Evolutionary conservation across 225 moss, liverwort and hornwort species (phyloP), one percentile per base, ranked within the genome.

Genomic region (Sphagnum contortum): DNA sequence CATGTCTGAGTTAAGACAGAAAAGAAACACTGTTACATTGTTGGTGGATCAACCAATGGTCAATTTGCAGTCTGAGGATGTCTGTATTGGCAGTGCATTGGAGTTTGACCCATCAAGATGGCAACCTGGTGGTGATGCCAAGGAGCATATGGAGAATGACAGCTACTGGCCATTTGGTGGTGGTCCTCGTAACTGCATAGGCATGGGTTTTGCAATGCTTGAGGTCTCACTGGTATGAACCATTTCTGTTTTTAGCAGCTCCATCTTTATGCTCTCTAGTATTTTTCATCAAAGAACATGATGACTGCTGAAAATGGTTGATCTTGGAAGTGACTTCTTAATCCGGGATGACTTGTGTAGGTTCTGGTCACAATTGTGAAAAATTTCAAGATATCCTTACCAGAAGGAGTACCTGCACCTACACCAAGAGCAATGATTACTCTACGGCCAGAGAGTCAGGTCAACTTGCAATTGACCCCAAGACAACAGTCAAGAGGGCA

Each of bases 191-290:
- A 92, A 87, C 63, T 89, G 89, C 71, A 87, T 89, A 6, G 91
- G 88, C 72, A 89, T 82, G 87, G 89, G 87, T 60, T 91, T 89
- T 65, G 91, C 91, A 13, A 87, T 92, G 91, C 82, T 89, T 78
- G 89, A 91, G 74, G 84, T 75, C n/a, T 68, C 84, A 55, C 70
- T 88, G 81, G 91, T 86, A 73, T 47, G 66, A 65, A 11, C 59
- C 46, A 9, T 57, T 12, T 57, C 44, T 13, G 11, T 49, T 45
- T 4, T 2, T 55, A 0, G 3, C 45, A 12, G 50, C 7, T 3
- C 9, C 46, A 12, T 48, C 3, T 10, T 1, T 48, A 29, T 49
- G 45, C 12, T 61, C 48, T 9, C 3, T 63, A 4, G 2, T 61
- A 11, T 57, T 14, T 57, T 57, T 14, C 53, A 53, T 53, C 6